These are phyloP conservation scores for Endothia cerciana DNA, from an alignment of 2,329 filamentous ascomycete species.

Conservation along the genomic window DNA sequence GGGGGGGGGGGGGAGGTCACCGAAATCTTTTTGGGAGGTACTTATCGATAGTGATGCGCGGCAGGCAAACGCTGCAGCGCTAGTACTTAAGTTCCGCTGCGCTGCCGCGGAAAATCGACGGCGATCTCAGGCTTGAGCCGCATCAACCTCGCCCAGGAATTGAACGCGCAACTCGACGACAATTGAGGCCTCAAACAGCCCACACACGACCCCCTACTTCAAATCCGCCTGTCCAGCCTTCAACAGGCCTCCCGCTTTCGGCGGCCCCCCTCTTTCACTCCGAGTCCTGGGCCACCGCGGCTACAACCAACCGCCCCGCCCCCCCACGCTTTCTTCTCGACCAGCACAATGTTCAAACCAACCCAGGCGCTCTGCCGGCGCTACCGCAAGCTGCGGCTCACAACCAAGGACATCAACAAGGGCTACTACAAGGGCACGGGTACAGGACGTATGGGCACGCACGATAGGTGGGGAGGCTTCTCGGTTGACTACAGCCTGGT, in stretches of 20 bases:
- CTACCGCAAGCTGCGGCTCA: constrained; percentile 77
- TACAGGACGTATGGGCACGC: constrained; percentile 82
- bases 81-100: too few relatives aligned
- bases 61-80: constrained; percentile 24
- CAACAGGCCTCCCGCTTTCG: background rate
- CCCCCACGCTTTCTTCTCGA: background rate
- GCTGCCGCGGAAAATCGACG: constrained; percentile 11
- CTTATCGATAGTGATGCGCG: constrained; percentile 27
- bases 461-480: constrained; percentile 84
- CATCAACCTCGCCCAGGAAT: background rate
- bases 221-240: background rate
- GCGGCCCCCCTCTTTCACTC: background rate
- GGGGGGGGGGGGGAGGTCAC: background rate
- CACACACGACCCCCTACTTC: background rate
- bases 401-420: constrained; percentile 89
- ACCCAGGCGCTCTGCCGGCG: constrained; percentile 69
- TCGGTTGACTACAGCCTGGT: constrained; percentile 84
- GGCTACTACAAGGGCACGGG: constrained; percentile 98
- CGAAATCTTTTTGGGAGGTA: constrained; percentile 23
- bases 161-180: background rate
- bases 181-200: background rate
- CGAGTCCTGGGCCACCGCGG: background rate
- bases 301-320: background rate
- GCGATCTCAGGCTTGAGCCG: background rate
- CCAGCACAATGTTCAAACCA: constrained; percentile 61